Conservation (phyloP, 108 stramenopile genomes). For the Aurantiochytrium sp. region DNA sequence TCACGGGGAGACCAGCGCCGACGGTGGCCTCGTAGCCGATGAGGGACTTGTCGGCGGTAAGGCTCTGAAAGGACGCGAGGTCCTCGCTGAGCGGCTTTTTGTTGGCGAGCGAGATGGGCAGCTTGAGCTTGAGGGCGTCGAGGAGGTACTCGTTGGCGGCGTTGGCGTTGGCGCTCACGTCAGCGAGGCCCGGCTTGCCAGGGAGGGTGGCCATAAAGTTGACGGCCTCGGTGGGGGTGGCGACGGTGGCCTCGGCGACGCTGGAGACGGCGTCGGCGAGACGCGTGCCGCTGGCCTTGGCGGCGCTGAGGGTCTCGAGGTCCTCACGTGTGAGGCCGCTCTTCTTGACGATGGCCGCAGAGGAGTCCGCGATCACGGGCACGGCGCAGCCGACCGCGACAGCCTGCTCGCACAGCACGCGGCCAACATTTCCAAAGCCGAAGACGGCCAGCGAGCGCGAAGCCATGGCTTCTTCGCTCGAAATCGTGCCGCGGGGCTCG, state of each 20-base stretch:
- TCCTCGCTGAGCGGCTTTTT: conserved; percentile 33
- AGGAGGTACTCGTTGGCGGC: conserved; percentile 19
- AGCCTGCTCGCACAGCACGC: not conserved
- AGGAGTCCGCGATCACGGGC: not conserved
- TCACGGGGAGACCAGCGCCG: conserved; percentile 50
- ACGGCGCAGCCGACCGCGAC: not conserved
- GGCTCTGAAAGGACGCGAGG: not conserved
- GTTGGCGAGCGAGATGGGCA: conserved; percentile 41
- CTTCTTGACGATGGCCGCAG: not conserved
- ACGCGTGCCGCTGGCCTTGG: not conserved
- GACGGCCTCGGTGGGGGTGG: not conserved
- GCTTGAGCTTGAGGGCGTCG: conserved; percentile 29
- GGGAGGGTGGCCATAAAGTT: not conserved
- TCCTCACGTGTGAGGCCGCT: not conserved
- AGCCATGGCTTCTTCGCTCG: not conserved
- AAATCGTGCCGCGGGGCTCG: not conserved
- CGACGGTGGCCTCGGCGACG: not conserved
- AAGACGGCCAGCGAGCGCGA: not conserved
- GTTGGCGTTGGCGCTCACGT: not conserved
- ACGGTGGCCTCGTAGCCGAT: conserved; percentile 43
- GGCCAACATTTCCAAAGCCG: conserved; percentile 12
- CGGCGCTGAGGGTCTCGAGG: not conserved
- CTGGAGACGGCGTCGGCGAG: not conserved
- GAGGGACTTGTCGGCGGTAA: not conserved
- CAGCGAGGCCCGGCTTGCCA: not conserved